Base-by-base conservation (phyloP, 805 yeast genomes). In the Ogataea ramenticola region DNA sequence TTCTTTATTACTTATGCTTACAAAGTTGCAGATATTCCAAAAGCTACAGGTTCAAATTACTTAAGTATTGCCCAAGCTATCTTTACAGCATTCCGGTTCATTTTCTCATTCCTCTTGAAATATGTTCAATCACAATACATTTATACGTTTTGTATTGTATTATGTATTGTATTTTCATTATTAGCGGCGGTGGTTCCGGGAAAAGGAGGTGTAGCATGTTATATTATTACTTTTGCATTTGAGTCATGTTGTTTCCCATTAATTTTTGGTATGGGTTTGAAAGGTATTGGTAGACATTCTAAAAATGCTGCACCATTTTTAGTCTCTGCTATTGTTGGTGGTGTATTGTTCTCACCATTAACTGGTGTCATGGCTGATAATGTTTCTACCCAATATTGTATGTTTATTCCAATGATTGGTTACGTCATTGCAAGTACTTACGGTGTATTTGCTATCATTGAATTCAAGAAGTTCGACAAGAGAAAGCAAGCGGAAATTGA, bases 301-400 rank as follows among this genome's bases (percentile, higher is more conserved):
- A 46, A 46, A 33, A 32, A 33, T 2, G 49, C 47, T 16, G 43
- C 45, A 39, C 43, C 49, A 9, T 41, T 46, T 7, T 47, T 55
- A 31, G 61, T 61, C 7, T 39, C 43, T 26, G 53, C 59, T 16
- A 57, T 58, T 36, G 38, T 50, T 17, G 64, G 62, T 34, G 51
- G 54, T 39, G 41, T 47, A 17, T 42, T 55, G 33, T 49, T 56
- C 53, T 56, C 57, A 3, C 45, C 58, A 20, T 53, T 57, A 17
- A 45, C 57, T n/a, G 51, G 58, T 40, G 39, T 56, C 12, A 54
- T 59, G 30, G 56, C 54, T 3, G 57, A 57, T 54, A 51, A 59
- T 9, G 41, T 49, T 15, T 36, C 59, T 7, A 21, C 46, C 6
- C 47, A 51, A 20, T 34, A 52, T 30, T 54, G 49, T 48, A 51